Percentiles rank a stretch among this genome's conserved stretches.
phyloP scores from a whole-genome alignment of 164 flowering plant genomes.

The Berberis thunbergii region DNA sequence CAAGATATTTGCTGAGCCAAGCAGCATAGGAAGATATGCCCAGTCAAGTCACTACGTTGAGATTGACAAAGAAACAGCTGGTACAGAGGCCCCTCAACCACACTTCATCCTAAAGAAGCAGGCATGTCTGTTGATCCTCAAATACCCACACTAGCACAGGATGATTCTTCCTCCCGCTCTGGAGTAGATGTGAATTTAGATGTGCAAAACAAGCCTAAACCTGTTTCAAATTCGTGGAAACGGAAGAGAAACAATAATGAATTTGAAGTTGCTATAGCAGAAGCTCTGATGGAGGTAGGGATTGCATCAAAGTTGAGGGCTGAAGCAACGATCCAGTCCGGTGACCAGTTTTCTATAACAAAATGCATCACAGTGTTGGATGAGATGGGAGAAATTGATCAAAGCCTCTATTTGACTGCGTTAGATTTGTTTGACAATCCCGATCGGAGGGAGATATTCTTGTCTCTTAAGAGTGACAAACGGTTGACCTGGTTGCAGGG shows the following conservation, averaged over 20 bases:
- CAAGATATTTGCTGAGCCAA: slow-evolving; percentile 47
- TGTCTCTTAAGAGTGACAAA: slow-evolving; percentile 31
- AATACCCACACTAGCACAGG: slow-evolving; percentile 13
- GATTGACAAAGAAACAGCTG: slow-evolving; percentile 25
- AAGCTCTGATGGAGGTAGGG: slow-evolving; percentile 45
- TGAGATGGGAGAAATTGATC: slow-evolving; percentile 36
- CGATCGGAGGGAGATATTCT: slow-evolving; percentile 37
- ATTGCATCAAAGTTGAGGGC: slow-evolving; percentile 35
- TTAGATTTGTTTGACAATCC: slow-evolving; percentile 57
- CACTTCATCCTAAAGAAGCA: slow-evolving; percentile 13
- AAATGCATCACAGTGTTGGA: slow-evolving; percentile 53
- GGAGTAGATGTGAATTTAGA: slow-evolving; percentile 17
- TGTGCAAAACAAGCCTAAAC: slow-evolving; percentile 35
- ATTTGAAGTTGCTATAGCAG: slow-evolving; percentile 28
- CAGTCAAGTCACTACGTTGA: slow-evolving; percentile 69
- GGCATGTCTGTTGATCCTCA: slow-evolving; percentile 17
- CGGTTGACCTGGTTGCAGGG: slow-evolving; percentile 46
- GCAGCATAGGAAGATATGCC: slow-evolving; percentile 56
- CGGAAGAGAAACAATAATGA: slow-evolving; percentile 17
- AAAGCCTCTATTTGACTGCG: slow-evolving; percentile 41
- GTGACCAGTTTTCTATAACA: slow-evolving; percentile 30
- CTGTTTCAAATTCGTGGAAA: slow-evolving; percentile 18
- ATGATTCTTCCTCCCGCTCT: slow-evolving; percentile 15
- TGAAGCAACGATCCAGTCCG: slow-evolving; percentile 5
- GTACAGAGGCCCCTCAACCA: slow-evolving; percentile 12